Base-by-base conservation (phyloP, 768 basidiomycete species). In the Amanita subjunquillea region DNA sequence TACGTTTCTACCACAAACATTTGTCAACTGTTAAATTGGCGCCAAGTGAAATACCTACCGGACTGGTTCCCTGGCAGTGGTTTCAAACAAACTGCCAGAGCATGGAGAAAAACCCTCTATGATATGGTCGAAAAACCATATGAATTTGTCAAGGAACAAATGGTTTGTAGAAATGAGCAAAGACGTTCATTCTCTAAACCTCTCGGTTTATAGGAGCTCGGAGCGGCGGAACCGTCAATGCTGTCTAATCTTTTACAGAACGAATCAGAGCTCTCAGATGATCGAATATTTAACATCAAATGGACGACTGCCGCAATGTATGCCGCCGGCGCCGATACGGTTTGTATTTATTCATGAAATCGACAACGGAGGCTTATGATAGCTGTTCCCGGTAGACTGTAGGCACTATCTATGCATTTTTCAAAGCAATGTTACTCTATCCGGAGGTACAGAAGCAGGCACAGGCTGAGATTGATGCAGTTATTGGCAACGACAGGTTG, bases 231-330 rank as follows among this genome's bases (percentile, higher is more conserved):
- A 17, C 64, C 60, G 6, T 71, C 69, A 0, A 69, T 67, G 46
- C 63, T 65, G 1, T 69, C 70, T 10, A 60, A 65, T 25, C 53
- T 70, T 1, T 62, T 72, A 3, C 62, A 61, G 40, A 61, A 46
- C n/a, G 30, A 66, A 15, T 54, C 60, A 5, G 54, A 63, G 20
- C 30, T 67, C 3, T 64, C 65, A 2, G 54, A 56, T 8, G 65
- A 67, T 7, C 65, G 69, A 44, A 65, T 70, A 38, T 65, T 62
- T 40, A 66, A 71, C 37, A 68, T 73, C 49, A 75, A 72, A 55
- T 73, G 72, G 71, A 65, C 68, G 4, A 65, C 71, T 37, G 76
- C 74, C 0, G 72, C 76, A 4, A 64, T 78, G n/a, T 80, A 79
- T 45, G 70, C 71, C 2, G 72, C 73, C 48, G 72, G 73, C 12